Conservation (phyloP, 768 basidiomycete genomes). For the Tricholoma saponaceum region DNA sequence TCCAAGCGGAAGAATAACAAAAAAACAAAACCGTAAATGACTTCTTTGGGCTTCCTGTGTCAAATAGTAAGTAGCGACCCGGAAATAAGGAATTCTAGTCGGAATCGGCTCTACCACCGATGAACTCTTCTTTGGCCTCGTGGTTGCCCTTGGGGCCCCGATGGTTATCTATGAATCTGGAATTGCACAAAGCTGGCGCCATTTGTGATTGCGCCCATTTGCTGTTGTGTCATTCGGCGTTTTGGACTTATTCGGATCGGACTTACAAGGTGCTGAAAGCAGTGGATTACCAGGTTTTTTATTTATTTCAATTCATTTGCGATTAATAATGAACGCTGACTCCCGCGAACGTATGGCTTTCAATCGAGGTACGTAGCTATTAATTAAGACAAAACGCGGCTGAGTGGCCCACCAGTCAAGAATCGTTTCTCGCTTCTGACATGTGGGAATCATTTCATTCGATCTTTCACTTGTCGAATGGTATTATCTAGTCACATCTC, state of each 20-base stretch:
- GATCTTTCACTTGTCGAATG: not conserved
- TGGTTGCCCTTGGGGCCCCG: not conserved
- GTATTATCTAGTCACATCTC: not conserved
- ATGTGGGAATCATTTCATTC: not conserved
- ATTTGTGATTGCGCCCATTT: not conserved
- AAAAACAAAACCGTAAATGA: not conserved
- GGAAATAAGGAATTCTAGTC: not conserved
- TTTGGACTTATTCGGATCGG: not conserved
- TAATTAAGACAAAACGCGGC: not conserved
- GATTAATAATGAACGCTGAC: not conserved
- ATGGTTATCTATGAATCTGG: not conserved
- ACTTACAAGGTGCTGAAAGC: not conserved
- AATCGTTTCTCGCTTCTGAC: not conserved
- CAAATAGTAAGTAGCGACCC: not conserved
- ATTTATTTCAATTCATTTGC: not conserved
- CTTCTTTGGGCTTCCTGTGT: not conserved
- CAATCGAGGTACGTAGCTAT: not conserved
- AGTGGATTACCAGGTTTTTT: not conserved
- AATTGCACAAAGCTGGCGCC: not conserved
- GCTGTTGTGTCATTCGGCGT: not conserved
- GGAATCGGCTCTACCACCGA: not conserved
- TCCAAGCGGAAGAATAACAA: slow-evolving; percentile 9
- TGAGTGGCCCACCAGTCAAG: not conserved
- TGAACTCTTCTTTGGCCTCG: not conserved
- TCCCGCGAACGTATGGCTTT: not conserved